A percentile compares a stretch with the other conserved stretches of the same genome.
Conservation (phyloP, 2,329 filamentous ascomycete species). For the Macrophomina tecta region DNA sequence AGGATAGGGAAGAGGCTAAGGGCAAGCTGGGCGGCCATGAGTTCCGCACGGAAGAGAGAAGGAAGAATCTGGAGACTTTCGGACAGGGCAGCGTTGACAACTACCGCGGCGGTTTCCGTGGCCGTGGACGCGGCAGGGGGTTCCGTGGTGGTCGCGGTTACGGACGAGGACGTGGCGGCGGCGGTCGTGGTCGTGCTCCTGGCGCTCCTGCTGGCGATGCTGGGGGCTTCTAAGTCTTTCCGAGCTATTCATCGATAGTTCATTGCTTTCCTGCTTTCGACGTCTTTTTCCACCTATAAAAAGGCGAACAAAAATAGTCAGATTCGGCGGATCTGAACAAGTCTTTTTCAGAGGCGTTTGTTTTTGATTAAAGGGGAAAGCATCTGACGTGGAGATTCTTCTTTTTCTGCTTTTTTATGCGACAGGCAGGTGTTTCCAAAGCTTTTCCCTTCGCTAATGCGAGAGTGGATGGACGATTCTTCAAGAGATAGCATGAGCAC, state of each 20-base stretch:
- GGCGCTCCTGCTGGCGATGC: constrained; percentile 4
- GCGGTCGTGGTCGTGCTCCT: constrained; percentile 13
- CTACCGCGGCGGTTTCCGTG: constrained; percentile 77
- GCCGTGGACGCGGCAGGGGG: constrained; percentile 72
- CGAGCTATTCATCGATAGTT: not conserved
- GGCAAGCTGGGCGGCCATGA: constrained; percentile 77
- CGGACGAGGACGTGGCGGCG: constrained; percentile 54
- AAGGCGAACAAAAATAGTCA: not conserved
- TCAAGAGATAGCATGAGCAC: too few species aligned
- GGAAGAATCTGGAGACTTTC: constrained; percentile 93
- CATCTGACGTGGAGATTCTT: not conserved
- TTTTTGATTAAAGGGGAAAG: not conserved
- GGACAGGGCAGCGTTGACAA: constrained; percentile 94
- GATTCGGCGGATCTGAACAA: constrained; percentile 14
- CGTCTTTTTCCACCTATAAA: not conserved
- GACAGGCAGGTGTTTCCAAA: not conserved
- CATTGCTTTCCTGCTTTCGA: constrained; percentile 10
- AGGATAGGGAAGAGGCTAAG: constrained; percentile 78
- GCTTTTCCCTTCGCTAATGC: not conserved
- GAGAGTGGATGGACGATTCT: not conserved
- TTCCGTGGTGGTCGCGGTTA: constrained; percentile 53
- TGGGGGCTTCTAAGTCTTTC: not conserved
- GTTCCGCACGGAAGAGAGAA: constrained; percentile 91
- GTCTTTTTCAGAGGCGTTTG: not conserved
- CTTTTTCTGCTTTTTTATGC: not conserved